These are phyloP conservation scores for Dictyostelium citrinum DNA, from an alignment of 78 protist species.

Conservation along the genomic window DNA sequence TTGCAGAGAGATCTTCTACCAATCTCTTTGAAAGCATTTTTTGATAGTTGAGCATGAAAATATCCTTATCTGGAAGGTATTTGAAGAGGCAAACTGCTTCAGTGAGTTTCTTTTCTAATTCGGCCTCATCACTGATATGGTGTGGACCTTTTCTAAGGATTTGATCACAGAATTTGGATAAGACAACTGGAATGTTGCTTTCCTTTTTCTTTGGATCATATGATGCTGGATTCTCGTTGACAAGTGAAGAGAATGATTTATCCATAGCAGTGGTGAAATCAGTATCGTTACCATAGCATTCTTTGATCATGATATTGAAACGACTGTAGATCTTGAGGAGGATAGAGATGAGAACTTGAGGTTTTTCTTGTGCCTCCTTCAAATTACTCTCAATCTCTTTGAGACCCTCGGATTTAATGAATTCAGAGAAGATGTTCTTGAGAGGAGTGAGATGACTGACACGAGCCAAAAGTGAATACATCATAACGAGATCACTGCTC, in stretches of 20 bases:
- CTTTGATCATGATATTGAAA: conserved; percentile 60
- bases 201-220: conserved; percentile 60
- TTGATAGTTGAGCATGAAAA: conserved; percentile 79
- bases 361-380: conserved; percentile 80
- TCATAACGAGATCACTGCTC: conserved; percentile 58
- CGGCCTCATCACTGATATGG: conserved; percentile 73
- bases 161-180: conserved; percentile 80
- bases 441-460: conserved; percentile 49
- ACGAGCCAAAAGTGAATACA: conserved; percentile 66
- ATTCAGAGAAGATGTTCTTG: conserved; percentile 23
- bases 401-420: conserved; percentile 66
- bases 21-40: conserved; percentile 71
- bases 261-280: conserved; percentile 71
- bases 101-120: conserved; percentile 54
- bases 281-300: conserved; percentile 36
- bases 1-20: conserved; percentile 76
- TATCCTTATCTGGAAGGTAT: conserved; percentile 84
- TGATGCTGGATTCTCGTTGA: conserved; percentile 74
- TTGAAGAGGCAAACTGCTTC: conserved; percentile 77
- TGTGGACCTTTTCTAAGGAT: conserved; percentile 77
- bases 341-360: conserved; percentile 59
- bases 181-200: conserved; percentile 61
- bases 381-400: conserved; percentile 70
- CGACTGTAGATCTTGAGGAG: conserved; percentile 43
- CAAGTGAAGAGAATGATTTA: conserved; percentile 40